These are phyloP conservation scores for Priceomyces medius DNA, from an alignment of 805 yeast genomes.

Conservation along the genomic window DNA sequence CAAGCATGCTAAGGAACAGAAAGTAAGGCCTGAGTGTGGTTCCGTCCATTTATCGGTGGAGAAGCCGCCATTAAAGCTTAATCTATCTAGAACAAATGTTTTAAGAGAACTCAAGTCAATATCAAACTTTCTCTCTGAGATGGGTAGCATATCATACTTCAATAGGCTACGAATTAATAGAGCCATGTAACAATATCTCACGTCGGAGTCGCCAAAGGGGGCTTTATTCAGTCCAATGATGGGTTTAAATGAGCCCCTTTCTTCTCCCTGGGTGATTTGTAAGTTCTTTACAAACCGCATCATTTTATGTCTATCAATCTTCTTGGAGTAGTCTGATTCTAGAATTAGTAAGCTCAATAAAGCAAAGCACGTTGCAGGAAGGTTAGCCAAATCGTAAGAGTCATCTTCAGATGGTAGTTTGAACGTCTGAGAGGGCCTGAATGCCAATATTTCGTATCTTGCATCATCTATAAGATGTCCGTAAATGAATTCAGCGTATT, in stretches of 20 bases:
- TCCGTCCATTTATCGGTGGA: slow-evolving; percentile 56
- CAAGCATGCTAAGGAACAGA: slow-evolving; percentile 73
- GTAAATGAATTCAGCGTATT: slow-evolving; percentile 45
- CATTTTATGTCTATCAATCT: slow-evolving; percentile 45
- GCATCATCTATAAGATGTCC: slow-evolving; percentile 35
- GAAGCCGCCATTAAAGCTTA: slow-evolving; percentile 67
- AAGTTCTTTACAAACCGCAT: slow-evolving; percentile 57
- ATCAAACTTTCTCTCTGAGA: slow-evolving; percentile 24
- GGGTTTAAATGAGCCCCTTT: slow-evolving; percentile 36
- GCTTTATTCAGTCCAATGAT: slow-evolving; percentile 19
- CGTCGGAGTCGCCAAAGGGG: slow-evolving; percentile 65
- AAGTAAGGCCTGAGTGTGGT: slow-evolving; percentile 84
- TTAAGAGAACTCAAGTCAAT: slow-evolving; percentile 44
- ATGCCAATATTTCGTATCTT: slow-evolving; percentile 42
- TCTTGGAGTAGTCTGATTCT: slow-evolving; percentile 37
- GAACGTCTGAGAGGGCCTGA: slow-evolving; percentile 59
- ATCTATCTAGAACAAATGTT: slow-evolving; percentile 28
- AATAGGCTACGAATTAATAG: slow-evolving; percentile 56
- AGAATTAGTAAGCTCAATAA: slow-evolving; percentile 55
- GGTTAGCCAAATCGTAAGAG: slow-evolving; percentile 58
- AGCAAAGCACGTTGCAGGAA: slow-evolving; percentile 78
- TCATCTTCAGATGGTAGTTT: slow-evolving; percentile 15
- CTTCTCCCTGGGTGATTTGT: slow-evolving; percentile 43
- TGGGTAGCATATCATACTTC: slow-evolving; percentile 31
- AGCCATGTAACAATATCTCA: slow-evolving; percentile 76